Percentiles rank a stretch among this genome's conserved stretches.
These are phyloP conservation scores for Ascochyta rabiei DNA, from an alignment of 2,329 filamentous ascomycete genomes.

Conservation along the genomic window DNA sequence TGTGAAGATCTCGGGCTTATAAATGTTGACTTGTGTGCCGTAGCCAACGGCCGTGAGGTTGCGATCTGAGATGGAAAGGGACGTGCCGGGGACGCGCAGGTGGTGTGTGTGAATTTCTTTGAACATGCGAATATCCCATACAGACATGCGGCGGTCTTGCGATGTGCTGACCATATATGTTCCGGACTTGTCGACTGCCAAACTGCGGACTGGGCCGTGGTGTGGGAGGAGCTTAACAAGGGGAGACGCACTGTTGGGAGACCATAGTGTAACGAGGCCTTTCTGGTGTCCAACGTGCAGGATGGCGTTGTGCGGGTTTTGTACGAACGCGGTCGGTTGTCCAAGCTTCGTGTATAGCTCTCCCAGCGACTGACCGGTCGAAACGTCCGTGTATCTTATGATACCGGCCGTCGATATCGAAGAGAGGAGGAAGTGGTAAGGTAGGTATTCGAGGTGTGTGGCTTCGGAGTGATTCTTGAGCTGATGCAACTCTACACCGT, in stretches of 20 bases:
- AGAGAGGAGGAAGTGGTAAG: constrained; percentile 92
- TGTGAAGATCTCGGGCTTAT: constrained; percentile 81
- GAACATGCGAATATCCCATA: constrained; percentile 95
- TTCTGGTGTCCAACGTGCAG: constrained; percentile 94
- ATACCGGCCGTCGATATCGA: constrained; percentile 85
- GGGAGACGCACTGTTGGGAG: constrained; percentile 83
- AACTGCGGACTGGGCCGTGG: constrained; percentile 81
- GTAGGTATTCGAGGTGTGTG: constrained; percentile 91
- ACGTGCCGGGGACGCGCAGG: constrained; percentile 79
- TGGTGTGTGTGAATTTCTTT: constrained; percentile 90
- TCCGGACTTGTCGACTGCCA: constrained; percentile 87
- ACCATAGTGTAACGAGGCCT: constrained; percentile 93
- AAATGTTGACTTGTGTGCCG: constrained; percentile 87
- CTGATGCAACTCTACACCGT: constrained; percentile 91
- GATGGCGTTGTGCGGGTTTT: constrained; percentile 92
- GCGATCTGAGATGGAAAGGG: constrained; percentile 85
- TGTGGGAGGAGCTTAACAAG: constrained; percentile 92
- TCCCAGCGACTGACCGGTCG: constrained; percentile 85
- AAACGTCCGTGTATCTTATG: constrained; percentile 90
- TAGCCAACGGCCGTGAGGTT: constrained; percentile 88
- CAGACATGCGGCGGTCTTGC: constrained; percentile 88
- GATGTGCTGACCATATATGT: constrained; percentile 95
- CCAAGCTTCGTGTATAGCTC: constrained; percentile 87
- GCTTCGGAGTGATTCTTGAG: constrained; percentile 90
- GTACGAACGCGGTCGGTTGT: constrained; percentile 78